phyloP scores from a whole-genome alignment of 768 basidiomycete species.

The Phylloporus rhodoxanthus region DNA sequence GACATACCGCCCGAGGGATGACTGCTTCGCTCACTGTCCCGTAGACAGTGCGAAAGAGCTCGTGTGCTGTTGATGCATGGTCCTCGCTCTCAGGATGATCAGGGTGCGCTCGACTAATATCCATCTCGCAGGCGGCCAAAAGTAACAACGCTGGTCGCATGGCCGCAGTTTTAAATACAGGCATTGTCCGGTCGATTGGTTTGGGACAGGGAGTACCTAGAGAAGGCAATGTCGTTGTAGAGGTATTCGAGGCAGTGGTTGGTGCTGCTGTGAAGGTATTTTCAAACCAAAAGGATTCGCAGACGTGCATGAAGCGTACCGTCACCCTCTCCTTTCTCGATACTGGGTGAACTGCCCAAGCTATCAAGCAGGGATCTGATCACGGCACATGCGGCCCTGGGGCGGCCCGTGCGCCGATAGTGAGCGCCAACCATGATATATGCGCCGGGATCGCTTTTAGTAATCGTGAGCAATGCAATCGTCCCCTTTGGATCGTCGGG shows the following conservation, averaged over 20 bases:
- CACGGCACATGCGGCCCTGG: slow-evolving; percentile 26
- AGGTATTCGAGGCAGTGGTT: slow-evolving; percentile 6
- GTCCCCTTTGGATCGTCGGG: slow-evolving; percentile 27
- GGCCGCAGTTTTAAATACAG: slow-evolving; percentile 12
- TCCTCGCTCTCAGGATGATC: slow-evolving; percentile 14
- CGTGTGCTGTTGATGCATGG: slow-evolving; percentile 21
- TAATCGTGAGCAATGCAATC: slow-evolving; percentile 23
- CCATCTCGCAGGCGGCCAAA: slow-evolving; percentile 30
- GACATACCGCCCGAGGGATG: slow-evolving; percentile 12
- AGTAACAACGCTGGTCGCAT: slow-evolving; percentile 28
- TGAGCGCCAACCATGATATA: slow-evolving; percentile 29
- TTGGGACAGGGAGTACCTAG: slow-evolving; percentile 7
- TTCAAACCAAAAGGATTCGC: slow-evolving; percentile 10
- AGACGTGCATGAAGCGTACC: slow-evolving; percentile 20
- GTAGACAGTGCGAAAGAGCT: slow-evolving; percentile 29
- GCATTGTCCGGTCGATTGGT: slow-evolving; percentile 2
- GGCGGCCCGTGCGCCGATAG: slow-evolving; percentile 31
- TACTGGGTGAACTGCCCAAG: slow-evolving; percentile 3
- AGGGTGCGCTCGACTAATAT: slow-evolving; percentile 26
- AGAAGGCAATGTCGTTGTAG: slow-evolving; percentile 6
- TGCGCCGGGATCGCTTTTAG: slow-evolving; percentile 29
- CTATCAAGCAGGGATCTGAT: slow-evolving; percentile 22
- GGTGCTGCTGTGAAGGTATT: slow-evolving; percentile 10
- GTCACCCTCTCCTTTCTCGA: slow-evolving; percentile 20
- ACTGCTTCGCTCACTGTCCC: slow-evolving; percentile 21